A percentile compares a stretch with the other conserved stretches of the same genome.
Evolutionary conservation across 345 rosid species (phyloP).

Genomic region (Bruguiera sexangula): DNA sequence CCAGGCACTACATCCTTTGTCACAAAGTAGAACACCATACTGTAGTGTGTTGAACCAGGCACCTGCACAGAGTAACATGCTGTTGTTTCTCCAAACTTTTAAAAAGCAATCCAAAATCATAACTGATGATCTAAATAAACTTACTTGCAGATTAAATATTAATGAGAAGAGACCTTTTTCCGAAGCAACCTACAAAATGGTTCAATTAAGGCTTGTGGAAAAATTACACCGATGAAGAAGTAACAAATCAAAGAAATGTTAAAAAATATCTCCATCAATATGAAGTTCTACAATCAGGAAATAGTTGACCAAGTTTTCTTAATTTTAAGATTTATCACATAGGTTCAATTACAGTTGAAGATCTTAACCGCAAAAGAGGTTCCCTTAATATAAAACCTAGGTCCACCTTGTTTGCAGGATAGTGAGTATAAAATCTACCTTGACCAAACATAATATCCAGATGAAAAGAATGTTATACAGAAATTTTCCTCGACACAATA

Average conservation of each 20-base stretch:
- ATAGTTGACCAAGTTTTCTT: neutral
- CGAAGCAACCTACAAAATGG: constrained; percentile 29
- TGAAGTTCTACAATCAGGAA: neutral
- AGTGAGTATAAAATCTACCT: neutral
- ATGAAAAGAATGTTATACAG: neutral
- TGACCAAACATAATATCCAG: neutral
- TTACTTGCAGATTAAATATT: constrained; percentile 33
- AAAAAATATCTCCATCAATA: neutral
- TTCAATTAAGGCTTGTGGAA: neutral
- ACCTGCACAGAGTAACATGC: constrained; percentile 44
- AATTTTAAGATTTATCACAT: too few species aligned
- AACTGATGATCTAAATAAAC: constrained; percentile 1
- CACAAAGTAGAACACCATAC: constrained; percentile 95
- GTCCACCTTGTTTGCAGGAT: neutral
- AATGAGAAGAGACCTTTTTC: constrained; percentile 32
- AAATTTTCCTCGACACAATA: neutral
- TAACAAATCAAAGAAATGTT: neutral
- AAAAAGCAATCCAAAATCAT: neutral
- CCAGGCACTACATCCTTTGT: constrained; percentile 59
- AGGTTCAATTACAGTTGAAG: neutral
- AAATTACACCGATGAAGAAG: neutral
- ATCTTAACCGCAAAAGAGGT: neutral
- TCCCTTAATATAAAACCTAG: neutral
- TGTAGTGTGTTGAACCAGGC: constrained; percentile 93
- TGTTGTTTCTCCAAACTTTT: constrained; percentile 1